Evolutionary conservation across 805 yeast species (phyloP).

Genomic region (Lipomyces japonicus): DNA sequence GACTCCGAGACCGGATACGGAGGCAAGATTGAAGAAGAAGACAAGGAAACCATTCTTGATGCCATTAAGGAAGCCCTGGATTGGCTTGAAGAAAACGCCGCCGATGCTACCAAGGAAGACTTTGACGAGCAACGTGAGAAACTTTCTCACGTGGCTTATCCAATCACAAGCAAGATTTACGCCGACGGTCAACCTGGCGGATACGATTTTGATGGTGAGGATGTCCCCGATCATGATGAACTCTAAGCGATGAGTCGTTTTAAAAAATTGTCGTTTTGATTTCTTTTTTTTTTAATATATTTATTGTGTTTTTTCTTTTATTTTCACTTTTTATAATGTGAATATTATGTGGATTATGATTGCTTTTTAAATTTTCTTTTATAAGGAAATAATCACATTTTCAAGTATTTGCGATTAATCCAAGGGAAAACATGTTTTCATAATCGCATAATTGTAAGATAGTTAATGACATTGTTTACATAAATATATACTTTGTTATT

Average conservation of each 20-base stretch:
- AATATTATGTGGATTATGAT: too few relatives aligned
- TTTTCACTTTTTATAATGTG: not conserved
- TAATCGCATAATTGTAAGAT: too few relatives aligned
- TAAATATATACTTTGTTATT: too few relatives aligned
- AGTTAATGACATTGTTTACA: too few relatives aligned
- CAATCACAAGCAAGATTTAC: constrained; percentile 86
- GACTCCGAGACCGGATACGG: constrained; percentile 58
- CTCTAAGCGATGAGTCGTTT: constrained; percentile 18
- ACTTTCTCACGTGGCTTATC: constrained; percentile 77
- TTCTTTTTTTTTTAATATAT: not conserved
- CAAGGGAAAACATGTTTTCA: too few relatives aligned
- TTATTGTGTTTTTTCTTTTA: not conserved
- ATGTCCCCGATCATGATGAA: constrained; percentile 68
- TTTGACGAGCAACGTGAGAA: constrained; percentile 86
- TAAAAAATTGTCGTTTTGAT: not conserved
- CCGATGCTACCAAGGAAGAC: constrained; percentile 86
- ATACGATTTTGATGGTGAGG: constrained; percentile 52
- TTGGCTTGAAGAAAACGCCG: constrained; percentile 83
- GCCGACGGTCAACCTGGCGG: constrained; percentile 50
- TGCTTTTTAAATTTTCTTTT: too few relatives aligned
- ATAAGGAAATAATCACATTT: too few relatives aligned
- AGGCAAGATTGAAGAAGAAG: constrained; percentile 79
- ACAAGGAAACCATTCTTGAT: constrained; percentile 81
- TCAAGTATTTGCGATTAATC: too few relatives aligned
- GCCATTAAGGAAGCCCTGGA: constrained; percentile 83